Base-by-base conservation (phyloP, 2,329 filamentous ascomycete genomes). In the Apiospora kogelbergensis region DNA sequence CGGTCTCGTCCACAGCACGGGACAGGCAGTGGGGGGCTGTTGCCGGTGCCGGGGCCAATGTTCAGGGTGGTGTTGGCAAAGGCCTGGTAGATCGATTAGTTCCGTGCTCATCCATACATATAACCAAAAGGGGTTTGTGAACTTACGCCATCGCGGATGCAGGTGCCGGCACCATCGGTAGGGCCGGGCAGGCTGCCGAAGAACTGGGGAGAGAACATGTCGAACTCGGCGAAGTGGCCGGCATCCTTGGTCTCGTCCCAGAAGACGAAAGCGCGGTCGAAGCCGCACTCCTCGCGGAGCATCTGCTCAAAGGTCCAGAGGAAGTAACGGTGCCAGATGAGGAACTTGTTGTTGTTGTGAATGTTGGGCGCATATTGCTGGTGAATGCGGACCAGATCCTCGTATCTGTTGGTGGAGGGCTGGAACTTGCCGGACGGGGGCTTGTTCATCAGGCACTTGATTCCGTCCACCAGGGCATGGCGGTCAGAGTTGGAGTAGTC, bases 181-280 rank as follows among this genome's bases (percentile, higher is more conserved):
- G 74, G 30, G 20, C 68, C 70, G 65, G 76, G 73, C 30, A 79
- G 72, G 68, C 26, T 72, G 33, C 77, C 77, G 45, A 79, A 78
- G 71, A 76, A 78, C 63, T 73, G 60, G 45, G 53, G 22, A 17
- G 75, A 76, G 74, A 78, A 79, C 40, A 78, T 70, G 15, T 74
- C 74, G 2, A 76, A 71, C 68, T 74, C 70, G 63, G 71, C 65
- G 67, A 79, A 79, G 53, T 69, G 72, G 26, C 77, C 77, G 45
- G 77, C 75, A 72, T 77, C 78, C 68, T 75, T 75, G 73, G 77
- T 78, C 77, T 79, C 77, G 63, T 79, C 77, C 77, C 77, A 79
- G 77, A 77, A 79, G 24, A 75, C 72, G 70, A 79, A 73, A 20
- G 76, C 74, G n/a, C 74, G 63, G 72, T 75, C 70, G 70, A 78